Evolutionary conservation across 2,329 filamentous ascomycete species (phyloP).

Genomic region (Xylariaceae sp.): DNA sequence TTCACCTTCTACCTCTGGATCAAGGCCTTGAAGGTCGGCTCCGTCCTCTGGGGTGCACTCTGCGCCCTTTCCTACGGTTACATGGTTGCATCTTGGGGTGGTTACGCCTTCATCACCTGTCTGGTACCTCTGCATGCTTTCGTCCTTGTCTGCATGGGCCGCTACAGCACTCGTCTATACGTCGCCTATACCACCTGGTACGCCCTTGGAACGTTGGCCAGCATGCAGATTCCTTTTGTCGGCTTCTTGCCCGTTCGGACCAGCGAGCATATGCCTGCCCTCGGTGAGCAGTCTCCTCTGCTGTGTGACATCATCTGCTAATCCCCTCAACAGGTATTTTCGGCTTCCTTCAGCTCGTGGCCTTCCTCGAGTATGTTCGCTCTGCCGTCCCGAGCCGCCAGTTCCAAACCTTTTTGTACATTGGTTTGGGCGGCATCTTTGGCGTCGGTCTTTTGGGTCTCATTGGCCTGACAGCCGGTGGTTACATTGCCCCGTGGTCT

Average conservation of each 20-base stretch:
- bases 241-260: conserved; percentile 94
- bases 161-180: conserved; percentile 90
- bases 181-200: conserved; percentile 99
- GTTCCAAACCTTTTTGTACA: conserved; percentile 84
- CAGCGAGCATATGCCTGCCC: conserved; percentile 96
- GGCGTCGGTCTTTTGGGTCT: conserved; percentile 68
- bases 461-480: conserved; percentile 81
- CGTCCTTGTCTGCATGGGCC: conserved; percentile 91
- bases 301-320: background rate
- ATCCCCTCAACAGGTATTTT: conserved; percentile 67
- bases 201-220: conserved; percentile 88
- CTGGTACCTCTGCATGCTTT: conserved; percentile 91
- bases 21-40: conserved; percentile 94
- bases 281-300: conserved; percentile 56
- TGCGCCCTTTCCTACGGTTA: conserved; percentile 98
- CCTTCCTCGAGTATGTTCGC: conserved; percentile 85
- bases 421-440: conserved; percentile 71
- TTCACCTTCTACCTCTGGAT: conserved; percentile 99
- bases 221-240: conserved; percentile 99
- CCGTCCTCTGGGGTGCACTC: conserved; percentile 91
- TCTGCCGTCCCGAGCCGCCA: conserved; percentile 87
- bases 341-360: conserved; percentile 88
- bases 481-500: conserved; percentile 94
- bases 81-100: conserved; percentile 99
- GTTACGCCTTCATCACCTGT: conserved; percentile 99